A percentile compares a stretch with the other conserved stretches of the same genome.
These are phyloP conservation scores for Fomitopsis schrenkii DNA, from an alignment of 1,284 basidiomycete species.

Conservation along the genomic window DNA sequence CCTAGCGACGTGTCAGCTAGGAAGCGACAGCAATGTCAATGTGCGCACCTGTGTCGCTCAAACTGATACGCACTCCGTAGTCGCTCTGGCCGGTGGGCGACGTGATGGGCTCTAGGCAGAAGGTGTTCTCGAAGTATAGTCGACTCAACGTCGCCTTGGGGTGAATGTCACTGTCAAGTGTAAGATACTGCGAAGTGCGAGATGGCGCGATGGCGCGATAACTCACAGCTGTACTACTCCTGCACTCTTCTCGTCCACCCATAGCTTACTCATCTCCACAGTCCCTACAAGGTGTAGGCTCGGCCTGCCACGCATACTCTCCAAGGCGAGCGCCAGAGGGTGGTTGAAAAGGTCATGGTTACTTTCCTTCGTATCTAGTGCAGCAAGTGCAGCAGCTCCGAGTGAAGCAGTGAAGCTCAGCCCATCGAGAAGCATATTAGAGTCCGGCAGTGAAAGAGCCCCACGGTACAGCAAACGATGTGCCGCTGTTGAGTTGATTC, in stretches of 20 bases:
- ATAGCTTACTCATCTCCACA: conserved; percentile 48
- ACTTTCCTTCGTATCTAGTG: conserved; percentile 11
- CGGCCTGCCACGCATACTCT: conserved; percentile 77
- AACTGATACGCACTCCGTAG: conserved; percentile 58
- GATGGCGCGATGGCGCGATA: neutral
- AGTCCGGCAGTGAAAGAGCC: conserved; percentile 70
- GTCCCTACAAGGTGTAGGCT: conserved; percentile 55
- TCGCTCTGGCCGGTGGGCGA: conserved; percentile 33
- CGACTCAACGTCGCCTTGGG: conserved; percentile 56
- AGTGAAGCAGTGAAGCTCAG: conserved; percentile 56
- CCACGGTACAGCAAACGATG: conserved; percentile 70
- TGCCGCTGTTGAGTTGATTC: neutral
- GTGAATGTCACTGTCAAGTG: conserved; percentile 56
- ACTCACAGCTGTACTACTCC: conserved; percentile 58
- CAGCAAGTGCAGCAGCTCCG: conserved; percentile 34
- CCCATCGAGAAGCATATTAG: conserved; percentile 66
- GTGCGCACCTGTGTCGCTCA: conserved; percentile 61
- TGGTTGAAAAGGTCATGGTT: conserved; percentile 49
- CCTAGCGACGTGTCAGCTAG: conserved; percentile 31
- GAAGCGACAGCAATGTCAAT: too few species aligned
- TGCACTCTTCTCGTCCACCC: conserved; percentile 50
- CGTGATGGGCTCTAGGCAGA: conserved; percentile 50
- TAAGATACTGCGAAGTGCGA: neutral
- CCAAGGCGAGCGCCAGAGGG: conserved; percentile 65
- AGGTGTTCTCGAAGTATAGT: conserved; percentile 66